Evolutionary conservation across 1,284 basidiomycete genomes (phyloP).

Genomic region (Austroboletus niveus): DNA sequence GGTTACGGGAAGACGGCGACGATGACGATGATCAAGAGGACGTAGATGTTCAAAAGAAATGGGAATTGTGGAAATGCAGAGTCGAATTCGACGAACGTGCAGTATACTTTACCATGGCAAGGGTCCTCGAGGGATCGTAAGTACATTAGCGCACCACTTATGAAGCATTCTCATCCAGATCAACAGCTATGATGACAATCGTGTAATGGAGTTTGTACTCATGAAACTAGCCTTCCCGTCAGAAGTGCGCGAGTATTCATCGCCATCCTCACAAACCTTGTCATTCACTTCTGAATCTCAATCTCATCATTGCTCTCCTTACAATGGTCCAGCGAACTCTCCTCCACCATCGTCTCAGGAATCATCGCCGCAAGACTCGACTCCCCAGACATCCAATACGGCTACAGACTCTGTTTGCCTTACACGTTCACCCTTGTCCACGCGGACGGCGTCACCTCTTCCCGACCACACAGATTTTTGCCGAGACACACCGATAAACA

Average conservation of each 20-base stretch:
- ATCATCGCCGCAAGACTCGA: conserved; percentile 30
- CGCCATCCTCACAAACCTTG: conserved; percentile 18
- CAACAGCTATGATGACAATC: conserved; percentile 41
- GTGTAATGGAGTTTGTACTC: conserved; percentile 56
- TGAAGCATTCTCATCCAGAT: conserved; percentile 4
- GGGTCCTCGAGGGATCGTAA: conserved; percentile 51
- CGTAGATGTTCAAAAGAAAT: conserved; percentile 38
- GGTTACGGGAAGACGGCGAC: conserved; percentile 10
- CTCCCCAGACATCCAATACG: conserved; percentile 11
- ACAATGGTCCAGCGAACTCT: conserved; percentile 30
- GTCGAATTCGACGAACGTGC: conserved; percentile 69
- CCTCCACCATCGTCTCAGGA: conserved; percentile 26
- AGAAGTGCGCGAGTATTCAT: conserved; percentile 32
- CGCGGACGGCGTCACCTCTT: conserved; percentile 20
- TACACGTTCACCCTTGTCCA: conserved; percentile 25
- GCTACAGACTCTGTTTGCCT: conserved; percentile 8
- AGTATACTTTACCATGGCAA: conserved; percentile 75
- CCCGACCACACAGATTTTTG: conserved; percentile 21
- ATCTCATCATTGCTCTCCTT: conserved; percentile 8
- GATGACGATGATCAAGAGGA: conserved; percentile 4
- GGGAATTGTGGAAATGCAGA: conserved; percentile 75
- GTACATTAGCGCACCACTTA: conserved; percentile 23
- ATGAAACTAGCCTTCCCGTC: conserved; percentile 51
- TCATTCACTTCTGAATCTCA: conserved; percentile 19
- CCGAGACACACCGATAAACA: conserved; percentile 11